Conservation (phyloP, 306 rosid species). For the Alnus rubra region DNA sequence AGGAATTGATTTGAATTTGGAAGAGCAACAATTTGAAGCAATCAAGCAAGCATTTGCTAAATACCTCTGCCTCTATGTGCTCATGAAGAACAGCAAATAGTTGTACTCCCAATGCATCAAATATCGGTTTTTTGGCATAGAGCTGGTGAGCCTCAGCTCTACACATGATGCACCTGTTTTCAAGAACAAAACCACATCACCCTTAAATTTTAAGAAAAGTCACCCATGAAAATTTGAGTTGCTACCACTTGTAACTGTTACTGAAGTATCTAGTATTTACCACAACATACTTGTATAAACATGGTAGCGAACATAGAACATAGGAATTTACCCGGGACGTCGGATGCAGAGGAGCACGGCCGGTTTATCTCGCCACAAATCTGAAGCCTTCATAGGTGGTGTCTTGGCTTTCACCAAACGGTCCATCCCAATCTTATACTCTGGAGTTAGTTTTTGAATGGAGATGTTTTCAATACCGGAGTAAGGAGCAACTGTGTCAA, state of each 20-base stretch:
- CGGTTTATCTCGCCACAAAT: slow-evolving; percentile 69
- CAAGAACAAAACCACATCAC: slow-evolving; percentile 24
- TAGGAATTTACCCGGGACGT: slow-evolving; percentile 76
- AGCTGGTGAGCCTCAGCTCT: slow-evolving; percentile 95
- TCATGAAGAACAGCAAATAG: slow-evolving; percentile 87
- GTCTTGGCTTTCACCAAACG: slow-evolving; percentile 69
- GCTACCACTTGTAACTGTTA: background rate
- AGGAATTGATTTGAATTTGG: slow-evolving; percentile 25
- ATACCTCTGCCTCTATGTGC: slow-evolving; percentile 76
- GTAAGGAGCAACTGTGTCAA: slow-evolving; percentile 68
- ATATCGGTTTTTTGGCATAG: slow-evolving; percentile 72
- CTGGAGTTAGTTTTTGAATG: slow-evolving; percentile 75
- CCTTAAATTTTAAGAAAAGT: slow-evolving; percentile 13
- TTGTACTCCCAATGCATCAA: slow-evolving; percentile 85
- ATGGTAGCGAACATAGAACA: background rate
- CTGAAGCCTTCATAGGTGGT: slow-evolving; percentile 83
- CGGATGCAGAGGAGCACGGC: slow-evolving; percentile 78
- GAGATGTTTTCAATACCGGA: slow-evolving; percentile 60
- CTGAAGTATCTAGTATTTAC: background rate
- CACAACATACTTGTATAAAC: background rate
- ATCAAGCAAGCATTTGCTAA: background rate
- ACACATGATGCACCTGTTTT: slow-evolving; percentile 92
- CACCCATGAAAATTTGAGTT: too few relatives aligned
- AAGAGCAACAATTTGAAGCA: slow-evolving; percentile 22
- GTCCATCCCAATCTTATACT: slow-evolving; percentile 83